Evolutionary conservation across 78 protist genomes (phyloP), one percentile per base, ranked within the genome.

Genomic region (Dictyostelium purpureum): DNA sequence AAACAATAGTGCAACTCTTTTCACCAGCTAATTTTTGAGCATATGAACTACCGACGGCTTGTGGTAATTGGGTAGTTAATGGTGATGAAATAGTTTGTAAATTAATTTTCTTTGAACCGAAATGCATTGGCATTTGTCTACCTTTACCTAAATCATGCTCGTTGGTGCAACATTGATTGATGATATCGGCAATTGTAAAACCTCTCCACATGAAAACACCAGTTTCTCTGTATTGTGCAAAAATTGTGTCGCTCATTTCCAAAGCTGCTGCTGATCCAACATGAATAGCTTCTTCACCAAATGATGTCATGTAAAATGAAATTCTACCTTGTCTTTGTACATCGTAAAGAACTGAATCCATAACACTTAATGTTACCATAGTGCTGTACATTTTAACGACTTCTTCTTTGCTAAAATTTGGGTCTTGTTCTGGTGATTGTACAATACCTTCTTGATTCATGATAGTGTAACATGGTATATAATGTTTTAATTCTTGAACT

Each of bases 91-190:
- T 96, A 47, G 98, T 97, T 65, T 96, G 98, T 67, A 96, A 90
- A 79, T 96, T 93, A 74, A 96, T 97, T n/a, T 33, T 61, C 74
- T 47, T 54, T n/a, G 98, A 96, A 51, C 99, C 99, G 77, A 95
- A 97, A 89, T 98, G 99, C 40, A 98, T 95, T 33, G 99, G 99
- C 99, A 98, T 97, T 94, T 98, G 99, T 18, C 99, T 93, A n/a
- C 99, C 99, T 61, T 97, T 96, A 42, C 97, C 98, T 6, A 5
- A 54, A 67, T 98, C 99, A n/a, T 63, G 24, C 33, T 54, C 40
- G 65, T 88, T 97, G 33, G 94, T 78, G 56, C 90, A 94, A 90
- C 98, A 97, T 87, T 98, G 99, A 65, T 96, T 78, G 67, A 96
- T 90, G 31, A 95, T 75, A 21, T 97, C 91, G 7, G 95, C 91